Base-by-base conservation (phyloP, 805 yeast genomes). In the Hanseniaspora thailandica region DNA sequence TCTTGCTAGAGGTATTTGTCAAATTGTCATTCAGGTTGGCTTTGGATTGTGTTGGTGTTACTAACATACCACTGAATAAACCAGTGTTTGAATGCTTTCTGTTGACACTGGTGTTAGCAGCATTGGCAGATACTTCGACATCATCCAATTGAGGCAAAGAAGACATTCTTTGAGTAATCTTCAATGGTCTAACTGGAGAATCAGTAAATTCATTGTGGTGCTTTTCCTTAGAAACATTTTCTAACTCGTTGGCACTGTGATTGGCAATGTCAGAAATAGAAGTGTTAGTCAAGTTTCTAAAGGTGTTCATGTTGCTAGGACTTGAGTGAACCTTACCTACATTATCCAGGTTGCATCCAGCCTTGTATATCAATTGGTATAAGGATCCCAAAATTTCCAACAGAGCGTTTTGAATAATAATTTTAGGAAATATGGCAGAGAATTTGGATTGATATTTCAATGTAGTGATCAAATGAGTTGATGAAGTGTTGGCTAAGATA, bases 371-470 rank as follows among this genome's bases (percentile, higher is more conserved):
- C 50, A 78, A 72, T 55, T 81, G 83, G 60, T 81, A 78, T 19
- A 80, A 69, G 2, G 78, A 64, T 59, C 78, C 80, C 13, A 80
- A 73, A 33, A 86, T 69, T 60, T 85, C 93, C 48, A 82, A 75
- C 8, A 84, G 69, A 0, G 95, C 80, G 28, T 85, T 74, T 65
- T 85, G 83, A 36, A 85, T 72, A 6, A 84, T 72, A 26, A 80
- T 67, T 50, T 73, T 74, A 0, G 95, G 94, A 53, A 84, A 66
- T 3, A 82, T 61, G 19, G 73, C 73, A 4, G 75, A 69, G 58
- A 82, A 79, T 13, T 80, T 66, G 2, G 82, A 76, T 63, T 70
- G 82, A 61, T 85, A 83, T 61, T 93, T 73, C 1, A 87, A 76
- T 1, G 84, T 75, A 4, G 90, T 78, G 45, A 86, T 75, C 0